Evolutionary conservation across 2,329 filamentous ascomycete species (phyloP), one percentile per base, ranked within the genome.

Genomic region (Lachnellula arida): DNA sequence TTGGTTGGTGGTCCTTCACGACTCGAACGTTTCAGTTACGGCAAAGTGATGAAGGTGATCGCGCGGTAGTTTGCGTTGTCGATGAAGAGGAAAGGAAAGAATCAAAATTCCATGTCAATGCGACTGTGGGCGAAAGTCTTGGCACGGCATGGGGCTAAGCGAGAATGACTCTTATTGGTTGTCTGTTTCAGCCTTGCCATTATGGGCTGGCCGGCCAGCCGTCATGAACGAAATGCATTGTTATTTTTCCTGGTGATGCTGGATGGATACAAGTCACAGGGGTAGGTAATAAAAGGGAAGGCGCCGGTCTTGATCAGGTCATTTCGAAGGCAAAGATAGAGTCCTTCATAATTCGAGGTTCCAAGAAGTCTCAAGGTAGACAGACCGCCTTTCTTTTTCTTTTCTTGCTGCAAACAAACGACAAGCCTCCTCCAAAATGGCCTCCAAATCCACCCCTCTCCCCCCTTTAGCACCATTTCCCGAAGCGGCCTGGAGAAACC

Each of bases 391-490:
- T 43, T 43, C 39, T 39, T 53, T n/a, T 34, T 23, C 15, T 32
- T 23, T 39, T 46, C 37, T 44, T 32, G 12, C 47, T 50, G 12
- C 23, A 11, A 15, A 23, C 46, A 49, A n/a, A 22, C 42, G n/a
- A 32, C 25, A 34, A 17, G 40, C 22, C n/a, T 37, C 11, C 14
- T 54, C 35, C 12, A 47, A 23, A 40, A 78, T 78, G 75, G 65
- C 72, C 40, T 59, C 69, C 65, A 60, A 60, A 49, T 25, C 53
- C 23, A 47, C 55, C 37, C 68, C 74, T 53, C 74, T 92, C 49
- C 91, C 91, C 43, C 80, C 85, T 35, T 79, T 97, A 72, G 91
- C 88, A 55, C 82, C 88, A 19, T 91, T 94, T 65, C 93, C 92
- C 17, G 80, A 86, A 59, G 75, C 81, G 35, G 75, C 77, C 54